phyloP scores from a whole-genome alignment of 2,329 filamentous ascomycete species.

The Pleoardoris graminearum region DNA sequence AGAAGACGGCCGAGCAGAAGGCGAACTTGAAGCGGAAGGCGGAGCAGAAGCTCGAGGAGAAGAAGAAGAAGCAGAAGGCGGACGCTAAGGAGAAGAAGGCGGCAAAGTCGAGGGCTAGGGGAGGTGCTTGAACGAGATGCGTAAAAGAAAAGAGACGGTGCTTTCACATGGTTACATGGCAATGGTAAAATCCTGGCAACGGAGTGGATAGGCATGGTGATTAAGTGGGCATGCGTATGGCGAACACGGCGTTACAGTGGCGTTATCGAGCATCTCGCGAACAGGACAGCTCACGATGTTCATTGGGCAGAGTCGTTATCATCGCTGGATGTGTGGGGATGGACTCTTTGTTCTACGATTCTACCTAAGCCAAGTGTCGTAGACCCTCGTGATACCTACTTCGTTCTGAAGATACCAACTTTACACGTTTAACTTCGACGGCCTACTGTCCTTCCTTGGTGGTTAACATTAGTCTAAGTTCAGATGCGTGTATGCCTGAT shows the following conservation, averaged over 20 bases:
- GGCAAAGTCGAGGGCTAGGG: constrained; percentile 82
- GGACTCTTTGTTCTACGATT: no score
- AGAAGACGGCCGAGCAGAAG: constrained; percentile 86
- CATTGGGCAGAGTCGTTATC: neutral
- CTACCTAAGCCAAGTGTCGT: neutral
- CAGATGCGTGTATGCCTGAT: no score
- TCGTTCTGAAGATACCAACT: constrained; percentile 4
- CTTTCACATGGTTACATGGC: neutral
- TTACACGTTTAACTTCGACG: neutral
- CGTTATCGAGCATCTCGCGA: neutral
- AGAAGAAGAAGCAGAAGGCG: constrained; percentile 93
- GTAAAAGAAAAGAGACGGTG: neutral
- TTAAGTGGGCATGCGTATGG: neutral
- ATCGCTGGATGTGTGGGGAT: neutral
- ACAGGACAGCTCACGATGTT: neutral
- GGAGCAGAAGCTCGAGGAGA: constrained; percentile 86
- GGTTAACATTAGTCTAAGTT: no score
- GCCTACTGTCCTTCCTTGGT: no score
- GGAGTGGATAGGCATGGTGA: neutral
- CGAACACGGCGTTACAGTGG: constrained; percentile 2
- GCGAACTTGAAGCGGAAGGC: constrained; percentile 87
- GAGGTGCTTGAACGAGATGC: constrained; percentile 49
- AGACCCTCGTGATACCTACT: no score
- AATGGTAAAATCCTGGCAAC: neutral
- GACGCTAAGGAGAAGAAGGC: constrained; percentile 96